phyloP scores from a whole-genome alignment of 2,329 filamentous ascomycete genomes.

The Ophiocordyceps camponoti-floridani region DNA sequence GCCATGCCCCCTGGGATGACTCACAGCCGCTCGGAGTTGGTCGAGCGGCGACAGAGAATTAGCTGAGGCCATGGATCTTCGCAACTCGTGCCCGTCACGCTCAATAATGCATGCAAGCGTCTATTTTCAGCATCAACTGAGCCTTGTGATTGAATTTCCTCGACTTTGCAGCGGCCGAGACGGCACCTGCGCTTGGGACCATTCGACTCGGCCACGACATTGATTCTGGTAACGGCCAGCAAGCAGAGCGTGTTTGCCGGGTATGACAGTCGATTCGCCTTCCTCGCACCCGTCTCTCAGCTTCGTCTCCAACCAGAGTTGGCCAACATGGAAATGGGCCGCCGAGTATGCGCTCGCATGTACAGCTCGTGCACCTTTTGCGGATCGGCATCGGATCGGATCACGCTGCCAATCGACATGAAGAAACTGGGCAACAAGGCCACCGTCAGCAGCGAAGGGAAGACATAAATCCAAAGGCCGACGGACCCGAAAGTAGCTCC shows the following conservation, averaged over 20 bases:
- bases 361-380: constrained; percentile 54
- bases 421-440: constrained; percentile 47
- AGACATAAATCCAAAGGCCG: neutral
- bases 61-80: neutral
- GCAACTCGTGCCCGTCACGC: neutral
- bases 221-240: neutral
- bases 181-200: neutral
- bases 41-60: neutral
- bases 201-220: neutral
- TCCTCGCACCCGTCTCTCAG: neutral
- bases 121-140: neutral
- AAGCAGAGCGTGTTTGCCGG: neutral
- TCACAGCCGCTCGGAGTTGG: neutral
- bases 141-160: neutral
- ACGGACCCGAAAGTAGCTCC: constrained; percentile 84
- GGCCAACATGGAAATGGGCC: constrained; percentile 45
- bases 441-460: neutral
- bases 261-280: constrained; percentile 1
- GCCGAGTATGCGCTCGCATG: constrained; percentile 51
- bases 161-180: neutral
- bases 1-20: neutral
- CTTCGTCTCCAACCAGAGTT: constrained; percentile 17
- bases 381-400: constrained; percentile 75
- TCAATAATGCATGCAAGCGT: neutral
- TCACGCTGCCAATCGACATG: constrained; percentile 96